Evolutionary conservation across 2,329 filamentous ascomycete genomes (phyloP), one percentile per base, ranked within the genome.

Genomic region (Phoma sp.): DNA sequence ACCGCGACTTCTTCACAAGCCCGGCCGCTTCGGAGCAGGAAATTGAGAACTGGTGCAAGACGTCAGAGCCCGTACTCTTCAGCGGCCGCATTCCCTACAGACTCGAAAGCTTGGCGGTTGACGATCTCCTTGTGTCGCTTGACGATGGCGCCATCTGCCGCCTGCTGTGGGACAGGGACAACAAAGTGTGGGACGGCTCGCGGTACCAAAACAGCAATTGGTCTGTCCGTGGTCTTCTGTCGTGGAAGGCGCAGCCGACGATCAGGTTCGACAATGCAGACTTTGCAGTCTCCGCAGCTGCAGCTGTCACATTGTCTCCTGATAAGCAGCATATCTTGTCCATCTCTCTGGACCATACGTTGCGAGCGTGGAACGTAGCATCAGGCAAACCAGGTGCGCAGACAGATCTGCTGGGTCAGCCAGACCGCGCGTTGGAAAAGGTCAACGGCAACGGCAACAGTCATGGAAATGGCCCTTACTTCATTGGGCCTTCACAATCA

Each of bases 331-430:
- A 72, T 63, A 77, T 87, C 9, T 91, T 96, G 65, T 93, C 93
- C 0, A 86, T 96, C 42, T 95, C 90, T 59, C 80, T 99, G 55
- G 93, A 99, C 65, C 93, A 99, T 71, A 88, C 87, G 10, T 78
- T 99, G 70, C 88, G 92, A 67, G 87, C 95, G 32, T 98, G 95
- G 93, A 95, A 96, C 68, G 81, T 93, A 26, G 80, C 85, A n/a
- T 90, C 85, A 32, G 93, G 93, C 39, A 90, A 88, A 69, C 84
- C 96, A 48, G 84, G 91, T 5, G 86, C 87, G 50, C 87, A 88
- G 5, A 87, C 86, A 62, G 93, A 99, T 74, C 81, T 99, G 26
- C 75, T 98, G 14, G 86, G 89, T 62, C 83, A 87, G 17, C 65
- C 66, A 20, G 71, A 74, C 37, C 63, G 62, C 21, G 84, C 89